A percentile compares a stretch with the other conserved stretches of the same genome.
phyloP scores from a whole-genome alignment of 2,329 filamentous ascomycete species.

The Hypoxylon sp. region DNA sequence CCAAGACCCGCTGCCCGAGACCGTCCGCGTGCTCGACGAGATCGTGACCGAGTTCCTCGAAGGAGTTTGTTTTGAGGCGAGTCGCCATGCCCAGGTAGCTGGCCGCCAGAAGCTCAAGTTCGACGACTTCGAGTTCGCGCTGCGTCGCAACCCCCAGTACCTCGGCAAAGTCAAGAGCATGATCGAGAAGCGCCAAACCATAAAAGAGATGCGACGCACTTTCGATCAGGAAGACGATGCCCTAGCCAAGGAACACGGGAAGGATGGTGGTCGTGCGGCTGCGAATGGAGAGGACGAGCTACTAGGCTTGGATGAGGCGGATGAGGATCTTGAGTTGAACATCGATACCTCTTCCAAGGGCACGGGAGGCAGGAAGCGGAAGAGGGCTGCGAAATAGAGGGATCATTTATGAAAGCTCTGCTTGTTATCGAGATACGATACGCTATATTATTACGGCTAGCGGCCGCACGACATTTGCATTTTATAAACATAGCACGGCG shows the following conservation, averaged over 20 bases:
- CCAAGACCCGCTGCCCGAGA: conserved; percentile 82
- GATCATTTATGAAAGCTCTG: not conserved
- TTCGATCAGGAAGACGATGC: conserved; percentile 78
- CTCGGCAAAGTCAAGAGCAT: conserved; percentile 92
- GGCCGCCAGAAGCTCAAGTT: conserved; percentile 97
- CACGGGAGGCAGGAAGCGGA: conserved; percentile 50
- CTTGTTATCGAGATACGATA: not conserved
- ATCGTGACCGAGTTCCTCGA: conserved; percentile 98
- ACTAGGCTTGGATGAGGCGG: conserved; percentile 56
- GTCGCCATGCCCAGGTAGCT: conserved; percentile 85
- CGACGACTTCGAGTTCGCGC: conserved; percentile 96
- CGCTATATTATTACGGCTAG: not conserved
- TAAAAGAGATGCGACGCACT: conserved; percentile 85
- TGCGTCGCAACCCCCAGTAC: conserved; percentile 87
- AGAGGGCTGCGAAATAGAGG: conserved; percentile 42
- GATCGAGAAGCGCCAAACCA: conserved; percentile 87
- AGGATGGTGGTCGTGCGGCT: conserved; percentile 24
- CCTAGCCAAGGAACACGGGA: conserved; percentile 53
- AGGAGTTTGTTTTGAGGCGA: conserved; percentile 91
- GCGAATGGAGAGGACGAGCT: conserved; percentile 55
- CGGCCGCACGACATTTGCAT: conserved; percentile 40
- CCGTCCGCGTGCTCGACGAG: conserved; percentile 90
- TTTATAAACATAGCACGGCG: conserved; percentile 51
- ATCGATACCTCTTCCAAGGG: conserved; percentile 46
- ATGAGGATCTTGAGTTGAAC: conserved; percentile 51